Conservation (phyloP, 2,329 filamentous ascomycete genomes). For the Pseudocercospora macadamiae region DNA sequence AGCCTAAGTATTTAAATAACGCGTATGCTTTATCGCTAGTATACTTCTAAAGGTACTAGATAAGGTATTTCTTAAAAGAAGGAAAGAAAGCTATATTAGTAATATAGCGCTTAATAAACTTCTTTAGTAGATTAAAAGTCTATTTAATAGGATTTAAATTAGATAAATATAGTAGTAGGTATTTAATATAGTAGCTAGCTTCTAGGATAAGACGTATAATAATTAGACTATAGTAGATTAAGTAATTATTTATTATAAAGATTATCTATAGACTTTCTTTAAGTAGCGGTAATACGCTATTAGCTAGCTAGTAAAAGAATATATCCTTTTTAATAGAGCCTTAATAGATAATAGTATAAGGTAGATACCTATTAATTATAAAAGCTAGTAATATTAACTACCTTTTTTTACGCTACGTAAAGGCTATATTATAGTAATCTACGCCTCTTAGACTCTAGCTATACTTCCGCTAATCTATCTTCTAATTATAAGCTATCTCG, state of each 20-base stretch:
- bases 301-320: too few relatives aligned
- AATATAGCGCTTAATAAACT: not conserved
- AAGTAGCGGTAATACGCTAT: not conserved
- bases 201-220: not conserved
- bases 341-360: not conserved
- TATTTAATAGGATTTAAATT: not conserved
- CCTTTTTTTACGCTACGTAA: not conserved
- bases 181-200: not conserved
- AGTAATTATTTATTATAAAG: slow-evolving; percentile 3
- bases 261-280: not conserved
- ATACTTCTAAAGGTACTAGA: not conserved
- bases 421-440: not conserved
- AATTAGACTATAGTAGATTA: not conserved
- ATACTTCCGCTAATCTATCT: slow-evolving; percentile 2
- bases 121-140: slow-evolving; percentile 2
- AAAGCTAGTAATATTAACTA: too few relatives aligned
- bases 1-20: not conserved
- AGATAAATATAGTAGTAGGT: not conserved
- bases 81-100: not conserved
- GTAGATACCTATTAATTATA: slow-evolving; percentile 1
- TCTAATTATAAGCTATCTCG: not conserved
- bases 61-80: not conserved
- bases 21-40: not conserved
- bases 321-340: not conserved
- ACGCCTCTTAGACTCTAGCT: not conserved